phyloP scores from a whole-genome alignment of 495 filamentous ascomycete genomes.

The Xanthoparmelia taractica region DNA sequence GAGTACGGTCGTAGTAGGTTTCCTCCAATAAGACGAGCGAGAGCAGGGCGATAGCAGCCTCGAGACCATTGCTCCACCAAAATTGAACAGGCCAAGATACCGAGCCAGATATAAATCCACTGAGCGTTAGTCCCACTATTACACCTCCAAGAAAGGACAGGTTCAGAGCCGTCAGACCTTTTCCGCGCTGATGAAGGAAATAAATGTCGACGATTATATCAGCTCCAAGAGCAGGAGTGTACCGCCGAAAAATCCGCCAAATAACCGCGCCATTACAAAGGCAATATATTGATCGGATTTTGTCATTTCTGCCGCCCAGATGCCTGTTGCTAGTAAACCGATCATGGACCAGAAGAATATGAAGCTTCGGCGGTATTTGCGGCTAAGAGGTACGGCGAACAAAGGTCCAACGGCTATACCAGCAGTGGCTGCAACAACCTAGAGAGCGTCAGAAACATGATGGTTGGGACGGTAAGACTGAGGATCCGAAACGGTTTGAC shows the following conservation, averaged over 20 bases:
- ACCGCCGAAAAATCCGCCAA: slow-evolving; percentile 6
- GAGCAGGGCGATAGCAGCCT: not conserved
- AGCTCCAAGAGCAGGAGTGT: not conserved
- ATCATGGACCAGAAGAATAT: slow-evolving; percentile 14
- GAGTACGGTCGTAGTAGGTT: not conserved
- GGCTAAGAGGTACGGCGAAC: not conserved
- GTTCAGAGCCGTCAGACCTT: not conserved
- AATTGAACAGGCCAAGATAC: not conserved
- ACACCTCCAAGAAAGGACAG: not conserved
- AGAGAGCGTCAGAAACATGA: not conserved
- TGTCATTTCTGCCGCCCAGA: slow-evolving; percentile 7
- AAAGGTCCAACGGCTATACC: not conserved
- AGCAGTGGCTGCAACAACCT: not conserved
- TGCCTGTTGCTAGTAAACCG: slow-evolving; percentile 3
- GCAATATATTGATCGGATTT: not conserved
- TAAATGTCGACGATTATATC: not conserved
- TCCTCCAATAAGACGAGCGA: not conserved
- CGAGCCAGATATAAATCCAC: not conserved
- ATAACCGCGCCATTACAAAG: slow-evolving; percentile 5
- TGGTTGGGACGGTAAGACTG: not conserved
- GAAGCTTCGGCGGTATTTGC: not conserved
- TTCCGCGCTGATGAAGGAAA: not conserved
- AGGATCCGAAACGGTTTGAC: no score
- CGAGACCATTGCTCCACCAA: not conserved
- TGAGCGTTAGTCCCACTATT: not conserved